phyloP scores from a whole-genome alignment of 2,329 filamentous ascomycete genomes.

The Xylaria arbuscula region DNA sequence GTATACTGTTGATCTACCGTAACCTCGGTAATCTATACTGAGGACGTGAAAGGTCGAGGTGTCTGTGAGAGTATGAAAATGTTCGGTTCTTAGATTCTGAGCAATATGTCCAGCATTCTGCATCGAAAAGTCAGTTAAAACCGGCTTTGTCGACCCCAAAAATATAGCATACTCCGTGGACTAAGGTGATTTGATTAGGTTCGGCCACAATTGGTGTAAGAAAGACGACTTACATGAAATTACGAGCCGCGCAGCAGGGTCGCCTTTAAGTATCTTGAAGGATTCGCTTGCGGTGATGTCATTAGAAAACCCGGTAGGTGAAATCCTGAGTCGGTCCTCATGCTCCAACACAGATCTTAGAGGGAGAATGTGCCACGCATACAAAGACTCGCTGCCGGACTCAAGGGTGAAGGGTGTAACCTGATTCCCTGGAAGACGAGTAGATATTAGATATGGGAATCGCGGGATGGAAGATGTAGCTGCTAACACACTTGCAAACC shows the following conservation, averaged over 20 bases:
- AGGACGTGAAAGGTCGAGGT: slow-evolving; percentile 82
- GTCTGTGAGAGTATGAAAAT: slow-evolving; percentile 80
- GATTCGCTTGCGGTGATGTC: slow-evolving; percentile 68
- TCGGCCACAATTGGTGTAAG: background rate
- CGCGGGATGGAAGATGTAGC: slow-evolving; percentile 28
- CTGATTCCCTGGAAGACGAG: slow-evolving; percentile 73
- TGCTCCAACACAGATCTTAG: slow-evolving; percentile 79
- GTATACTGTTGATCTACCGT: slow-evolving; percentile 74
- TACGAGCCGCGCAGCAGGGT: slow-evolving; percentile 71
- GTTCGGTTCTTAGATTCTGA: slow-evolving; percentile 78
- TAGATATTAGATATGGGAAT: slow-evolving; percentile 32
- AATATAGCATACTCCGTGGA: slow-evolving; percentile 69
- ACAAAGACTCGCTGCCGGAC: slow-evolving; percentile 82
- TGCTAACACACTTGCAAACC: slow-evolving; percentile 77
- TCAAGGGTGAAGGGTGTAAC: slow-evolving; percentile 84
- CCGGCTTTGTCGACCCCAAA: slow-evolving; percentile 20
- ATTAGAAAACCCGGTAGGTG: slow-evolving; percentile 60
- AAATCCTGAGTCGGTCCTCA: slow-evolving; percentile 68
- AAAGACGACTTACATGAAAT: slow-evolving; percentile 65
- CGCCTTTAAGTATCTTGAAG: slow-evolving; percentile 70
- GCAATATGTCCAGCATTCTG: slow-evolving; percentile 89
- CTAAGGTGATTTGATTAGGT: slow-evolving; percentile 52
- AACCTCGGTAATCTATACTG: slow-evolving; percentile 92
- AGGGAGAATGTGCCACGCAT: slow-evolving; percentile 92
- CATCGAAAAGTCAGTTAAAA: slow-evolving; percentile 52